phyloP scores from a whole-genome alignment of 106 monocot species.

The Apostasia ramifera region DNA sequence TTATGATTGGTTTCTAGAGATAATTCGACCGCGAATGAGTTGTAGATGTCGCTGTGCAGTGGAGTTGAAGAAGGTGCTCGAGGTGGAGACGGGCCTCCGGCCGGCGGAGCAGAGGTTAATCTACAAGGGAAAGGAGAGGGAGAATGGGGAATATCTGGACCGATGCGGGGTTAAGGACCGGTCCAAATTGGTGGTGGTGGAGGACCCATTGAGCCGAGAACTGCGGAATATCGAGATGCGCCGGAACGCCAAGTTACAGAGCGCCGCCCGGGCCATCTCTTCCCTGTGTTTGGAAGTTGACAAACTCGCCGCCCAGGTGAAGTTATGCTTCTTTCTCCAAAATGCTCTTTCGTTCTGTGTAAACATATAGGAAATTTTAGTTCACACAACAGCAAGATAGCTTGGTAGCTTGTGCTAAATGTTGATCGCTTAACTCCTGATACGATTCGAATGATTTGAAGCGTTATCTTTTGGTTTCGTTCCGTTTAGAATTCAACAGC shows the following conservation, averaged over 20 bases:
- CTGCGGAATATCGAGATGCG: constrained; percentile 54
- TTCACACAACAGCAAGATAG: too few relatives aligned
- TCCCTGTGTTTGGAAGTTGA: constrained; percentile 61
- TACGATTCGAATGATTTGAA: too few relatives aligned
- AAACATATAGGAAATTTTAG: too few relatives aligned
- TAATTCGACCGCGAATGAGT: background rate
- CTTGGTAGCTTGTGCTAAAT: too few relatives aligned
- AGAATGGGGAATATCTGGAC: constrained; percentile 56
- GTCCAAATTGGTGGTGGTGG: constrained; percentile 54
- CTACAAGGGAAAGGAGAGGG: constrained; percentile 57
- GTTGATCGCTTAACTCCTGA: too few relatives aligned
- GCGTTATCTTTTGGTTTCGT: too few relatives aligned
- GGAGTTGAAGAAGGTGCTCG: constrained; percentile 69
- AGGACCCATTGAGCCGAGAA: constrained; percentile 57
- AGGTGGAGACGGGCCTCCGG: constrained; percentile 40
- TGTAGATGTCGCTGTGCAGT: constrained; percentile 22
- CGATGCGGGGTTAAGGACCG: constrained; percentile 57
- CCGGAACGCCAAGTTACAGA: constrained; percentile 51
- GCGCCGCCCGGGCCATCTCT: constrained; percentile 37
- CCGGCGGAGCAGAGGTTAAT: constrained; percentile 58
- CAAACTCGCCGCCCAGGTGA: constrained; percentile 68
- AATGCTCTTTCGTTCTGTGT: background rate
- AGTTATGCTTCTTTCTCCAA: background rate
- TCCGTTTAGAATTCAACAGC: too few relatives aligned
- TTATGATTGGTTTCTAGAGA: background rate